Base-by-base conservation (phyloP, 208 protist genomes). In the Trypanosoma caninum region DNA sequence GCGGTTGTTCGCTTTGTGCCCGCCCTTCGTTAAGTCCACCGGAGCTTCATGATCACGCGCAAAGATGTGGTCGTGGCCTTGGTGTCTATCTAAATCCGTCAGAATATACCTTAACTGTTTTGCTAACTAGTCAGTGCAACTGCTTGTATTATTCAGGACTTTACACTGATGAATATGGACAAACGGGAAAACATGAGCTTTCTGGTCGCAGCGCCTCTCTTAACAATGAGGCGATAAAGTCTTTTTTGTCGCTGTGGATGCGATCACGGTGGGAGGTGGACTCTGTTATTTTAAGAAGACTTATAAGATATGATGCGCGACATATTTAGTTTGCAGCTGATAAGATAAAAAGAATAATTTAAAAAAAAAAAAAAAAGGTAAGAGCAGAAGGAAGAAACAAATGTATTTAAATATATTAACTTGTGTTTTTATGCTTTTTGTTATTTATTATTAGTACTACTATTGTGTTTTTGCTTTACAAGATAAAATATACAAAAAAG, bases 161-260 rank as follows among this genome's bases (percentile, higher is more conserved):
- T 41, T 94, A 94, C 78, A 64, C 73, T 8, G 80, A 90, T 53
- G 76, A 88, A 42, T 82, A 80, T 58, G 87, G 78, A 8, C 78
- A 87, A 35, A 69, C 50, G 35, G 72, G 78, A 23, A 27, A 50
- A 27, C 47, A 56, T 35, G 55, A 84, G 41, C 59, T 46, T 28
- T 69, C 70, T 33, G 76, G 73, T 11, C 42, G 68, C 23, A 70
- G 61, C 3, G 76, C 86, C 3, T 51, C 45, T 9, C 65, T 76
- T 34, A 55, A 76, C 47, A 41, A 63, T 18, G 55, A 70, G 35
- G 67, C 65, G 18, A 64, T 60, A 25, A 60, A 51, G 27, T 31
- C 38, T 18, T 70, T 84, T 41, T 61, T 91, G 7, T 64, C 76
- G 22, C 14, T 71, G 38, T 94, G 87, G 84, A 57, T 94, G 53